Evolutionary conservation across 208 protist species (phyloP).

Genomic region (Trypanosomatidae sp.): DNA sequence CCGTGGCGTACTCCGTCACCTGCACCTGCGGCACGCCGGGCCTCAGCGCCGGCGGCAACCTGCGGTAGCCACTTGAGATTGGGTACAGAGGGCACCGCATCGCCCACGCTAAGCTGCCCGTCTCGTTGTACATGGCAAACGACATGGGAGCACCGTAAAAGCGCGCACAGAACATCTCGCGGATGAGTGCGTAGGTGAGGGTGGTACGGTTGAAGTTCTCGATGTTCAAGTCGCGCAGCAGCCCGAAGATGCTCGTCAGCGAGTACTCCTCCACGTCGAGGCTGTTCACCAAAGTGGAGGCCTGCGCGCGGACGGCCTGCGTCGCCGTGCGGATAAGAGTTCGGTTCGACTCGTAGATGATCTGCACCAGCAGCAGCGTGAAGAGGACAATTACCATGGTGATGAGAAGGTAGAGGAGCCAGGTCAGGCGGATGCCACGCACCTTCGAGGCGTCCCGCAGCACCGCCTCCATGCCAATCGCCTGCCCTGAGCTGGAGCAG

Average conservation of each 20-base stretch:
- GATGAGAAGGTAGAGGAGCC: constrained; percentile 65
- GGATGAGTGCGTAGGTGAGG: not conserved
- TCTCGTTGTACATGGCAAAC: constrained; percentile 28
- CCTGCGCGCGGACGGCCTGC: constrained; percentile 34
- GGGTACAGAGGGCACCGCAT: constrained; percentile 1
- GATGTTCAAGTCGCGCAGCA: constrained; percentile 5
- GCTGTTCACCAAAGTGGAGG: constrained; percentile 23
- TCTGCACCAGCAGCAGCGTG: constrained; percentile 46
- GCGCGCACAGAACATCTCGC: constrained; percentile 27
- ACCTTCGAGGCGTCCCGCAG: constrained; percentile 51
- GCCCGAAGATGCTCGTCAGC: constrained; percentile 14
- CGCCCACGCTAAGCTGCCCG: constrained; percentile 9
- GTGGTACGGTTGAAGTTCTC: not conserved
- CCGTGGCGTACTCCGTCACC: constrained; percentile 10
- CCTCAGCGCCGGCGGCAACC: constrained; percentile 1
- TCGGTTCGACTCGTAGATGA: constrained; percentile 47
- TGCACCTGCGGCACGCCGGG: not conserved
- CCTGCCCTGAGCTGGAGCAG: constrained; percentile 6
- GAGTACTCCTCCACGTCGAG: constrained; percentile 18
- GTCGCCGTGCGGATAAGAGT: constrained; percentile 31
- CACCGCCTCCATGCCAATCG: constrained; percentile 44
- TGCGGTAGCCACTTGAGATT: not conserved
- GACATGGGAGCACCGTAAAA: constrained; percentile 31
- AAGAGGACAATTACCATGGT: constrained; percentile 57
- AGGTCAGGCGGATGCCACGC: constrained; percentile 62